Conservation (phyloP, 2,329 filamentous ascomycete genomes). For the Stachybotrys chartarum region DNA sequence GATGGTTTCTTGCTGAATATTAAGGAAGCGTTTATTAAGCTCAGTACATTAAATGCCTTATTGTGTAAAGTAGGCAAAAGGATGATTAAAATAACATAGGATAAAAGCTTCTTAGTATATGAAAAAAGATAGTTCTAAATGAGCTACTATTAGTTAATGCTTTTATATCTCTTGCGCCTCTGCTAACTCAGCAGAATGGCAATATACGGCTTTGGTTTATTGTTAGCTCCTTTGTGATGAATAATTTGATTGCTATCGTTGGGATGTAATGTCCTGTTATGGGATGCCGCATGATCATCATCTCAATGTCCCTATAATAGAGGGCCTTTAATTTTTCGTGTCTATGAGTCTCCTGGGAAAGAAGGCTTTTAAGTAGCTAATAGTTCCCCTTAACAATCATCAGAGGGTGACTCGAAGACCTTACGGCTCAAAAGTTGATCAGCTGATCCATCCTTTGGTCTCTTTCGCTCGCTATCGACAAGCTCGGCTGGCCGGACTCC, state of each 20-base stretch:
- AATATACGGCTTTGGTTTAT: constrained; percentile 19
- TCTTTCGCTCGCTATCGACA: constrained; percentile 17
- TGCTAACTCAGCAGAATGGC: no score
- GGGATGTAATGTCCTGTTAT: constrained; percentile 10
- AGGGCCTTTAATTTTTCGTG: constrained; percentile 17
- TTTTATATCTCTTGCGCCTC: no score
- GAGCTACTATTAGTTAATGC: no score
- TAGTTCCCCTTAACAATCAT: constrained; percentile 11
- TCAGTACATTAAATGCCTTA: constrained; percentile 13
- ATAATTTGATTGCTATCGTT: constrained; percentile 22
- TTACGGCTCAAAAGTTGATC: constrained; percentile 18
- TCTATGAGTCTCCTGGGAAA: constrained; percentile 11
- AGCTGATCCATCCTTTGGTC: constrained; percentile 14
- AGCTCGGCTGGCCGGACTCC: constrained; percentile 19
- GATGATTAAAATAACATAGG: constrained; percentile 15
- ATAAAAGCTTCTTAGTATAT: constrained; percentile 15
- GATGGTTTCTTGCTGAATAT: background rate
- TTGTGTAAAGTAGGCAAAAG: constrained; percentile 16
- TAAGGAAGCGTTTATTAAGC: constrained; percentile 9
- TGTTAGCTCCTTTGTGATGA: constrained; percentile 19
- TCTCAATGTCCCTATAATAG: constrained; percentile 20
- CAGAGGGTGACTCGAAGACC: constrained; percentile 3
- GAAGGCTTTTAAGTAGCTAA: constrained; percentile 12
- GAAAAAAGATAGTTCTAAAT: constrained; percentile 22
- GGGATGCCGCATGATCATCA: constrained; percentile 20